Evolutionary conservation across 2,329 filamentous ascomycete genomes (phyloP), one percentile per base, ranked within the genome.

Genomic region (Hymenoscyphus fructigenus): DNA sequence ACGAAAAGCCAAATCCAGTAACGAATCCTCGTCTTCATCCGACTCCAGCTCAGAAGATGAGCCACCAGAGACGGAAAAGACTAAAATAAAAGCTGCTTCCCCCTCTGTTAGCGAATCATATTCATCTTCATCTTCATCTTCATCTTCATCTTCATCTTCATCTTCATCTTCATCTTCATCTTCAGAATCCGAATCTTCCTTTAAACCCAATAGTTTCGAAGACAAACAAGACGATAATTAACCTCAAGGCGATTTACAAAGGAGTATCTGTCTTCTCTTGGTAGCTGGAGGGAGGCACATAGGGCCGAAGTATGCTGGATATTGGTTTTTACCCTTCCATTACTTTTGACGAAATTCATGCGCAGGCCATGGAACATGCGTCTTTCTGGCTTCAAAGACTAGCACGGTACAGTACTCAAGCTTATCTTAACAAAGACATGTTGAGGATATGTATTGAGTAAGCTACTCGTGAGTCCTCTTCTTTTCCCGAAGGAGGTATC

Each of bases 31-130:
- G 29, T 72, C 71, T 1, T 77, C 76, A 61, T 79, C 78, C 10
- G 77, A 78, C 64, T 82, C 82, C 20, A 78, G 77, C 68, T 81
- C 79, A 7, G 81, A 82, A 47, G 79, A 79, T 50, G 79, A 83
- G 65, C 78, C 77, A 38, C 83, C 81, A 3, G 79, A 79, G 66
- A 69, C 77, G 29, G 88, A 88, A 79, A 88, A 86, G 76, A 79
- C 77, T 32, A 80, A 84, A 75, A 73, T 76, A 1, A 67, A 73
- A 28, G 65, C 68, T n/a, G 74, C 70, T 26, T 73, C 70, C 34
- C 69, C 70, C 57, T 72, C 73, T n/a, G 73, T 71, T 53, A 65
- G 60, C 59, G 56, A 59, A 12, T 68, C 71, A 1, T 79, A 17
- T 44, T 17, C 38, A 44, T 17, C 15, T 29, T 29, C 28, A 29